Evolutionary conservation across 495 filamentous ascomycete species (phyloP), one percentile per base, ranked within the genome.

Genomic region (Penicillium tannophilum): DNA sequence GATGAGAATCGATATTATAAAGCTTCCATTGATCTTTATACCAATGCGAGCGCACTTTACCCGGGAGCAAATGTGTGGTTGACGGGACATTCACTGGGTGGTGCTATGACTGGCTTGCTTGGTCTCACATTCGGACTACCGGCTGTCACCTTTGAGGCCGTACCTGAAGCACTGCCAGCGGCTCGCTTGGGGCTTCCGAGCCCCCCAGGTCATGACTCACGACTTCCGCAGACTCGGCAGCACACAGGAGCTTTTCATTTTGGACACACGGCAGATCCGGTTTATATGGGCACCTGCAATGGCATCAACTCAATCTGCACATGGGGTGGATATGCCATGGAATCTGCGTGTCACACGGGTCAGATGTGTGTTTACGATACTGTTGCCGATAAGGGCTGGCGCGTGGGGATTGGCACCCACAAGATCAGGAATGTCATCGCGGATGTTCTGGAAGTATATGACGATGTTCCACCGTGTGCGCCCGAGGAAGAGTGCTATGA

Each of bases 251-350:
- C 88, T n/a, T 96, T 85, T 64, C 95, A 98, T 73, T 91, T 97
- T 67, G 94, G 94, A 7, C 91, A 98, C 68, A 98, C 91, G 6
- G 94, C 95, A 8, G 94, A 98, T 73, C 94, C 94, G 0, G 83
- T 98, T 6, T 98, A 87, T 68, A 92, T 97, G 82, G 94, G 94
- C 30, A 89, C 88, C 10, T 98, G 94, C 72, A 96, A 96, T 69
- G 90, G 89, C 35, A 90, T 90, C 16, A 91, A 89, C 26, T 90
- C 93, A 12, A 82, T 83, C 7, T 98, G 94, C 69, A 92, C 92
- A 17, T 87, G 94, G 64, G 93, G 84, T n/a, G 94, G 94, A 6
- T 98, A 98, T 70, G 92, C 95, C 7, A 79, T 98, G 79, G 93
- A 98, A 71, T 88, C 90, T 17, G 82, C 87, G 35, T 98, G 94